Conservation (phyloP, 805 yeast species). For the Metschnikowia orientalis region DNA sequence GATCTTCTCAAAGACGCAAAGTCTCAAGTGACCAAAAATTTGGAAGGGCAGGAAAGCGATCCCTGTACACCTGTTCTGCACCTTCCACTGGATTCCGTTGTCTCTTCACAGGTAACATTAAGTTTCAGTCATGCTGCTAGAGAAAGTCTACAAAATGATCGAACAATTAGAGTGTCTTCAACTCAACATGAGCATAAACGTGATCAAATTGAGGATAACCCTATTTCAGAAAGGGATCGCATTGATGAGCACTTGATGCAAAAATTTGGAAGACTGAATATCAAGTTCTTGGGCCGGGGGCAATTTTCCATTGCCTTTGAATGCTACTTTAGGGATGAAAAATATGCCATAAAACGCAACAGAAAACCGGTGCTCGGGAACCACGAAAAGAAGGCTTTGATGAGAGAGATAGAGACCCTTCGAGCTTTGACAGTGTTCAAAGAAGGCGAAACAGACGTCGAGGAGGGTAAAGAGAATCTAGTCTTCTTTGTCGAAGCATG, state of each 20-base stretch:
- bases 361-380: conserved; percentile 53
- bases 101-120: conserved; percentile 22
- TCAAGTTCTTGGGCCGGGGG: conserved; percentile 72
- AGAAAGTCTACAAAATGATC: conserved; percentile 9
- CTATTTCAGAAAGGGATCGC: conserved; percentile 8
- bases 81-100: conserved; percentile 17
- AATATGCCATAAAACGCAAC: conserved; percentile 85
- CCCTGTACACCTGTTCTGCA: conserved; percentile 20
- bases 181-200: conserved; percentile 5
- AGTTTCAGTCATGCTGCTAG: conserved; percentile 11
- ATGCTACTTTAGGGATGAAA: conserved; percentile 61
- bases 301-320: conserved; percentile 88
- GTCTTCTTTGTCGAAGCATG: conserved; percentile 79
- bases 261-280: conserved; percentile 53
- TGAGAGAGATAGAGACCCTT: conserved; percentile 76
- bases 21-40: conserved; percentile 3
- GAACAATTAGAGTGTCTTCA: conserved; percentile 9
- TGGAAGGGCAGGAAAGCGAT: conserved; percentile 8
- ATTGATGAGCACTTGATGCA: conserved; percentile 44
- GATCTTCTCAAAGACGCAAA: conserved; percentile 4
- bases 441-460: conserved; percentile 37
- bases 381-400: conserved; percentile 55
- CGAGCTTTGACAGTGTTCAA: conserved; percentile 38
- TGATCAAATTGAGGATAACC: conserved; percentile 1
- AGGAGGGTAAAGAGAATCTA: conserved; percentile 72